These are phyloP conservation scores for Lichtheimia corymbifera DNA, from an alignment of 371 early-diverging fungal genomes.

Conservation along the genomic window DNA sequence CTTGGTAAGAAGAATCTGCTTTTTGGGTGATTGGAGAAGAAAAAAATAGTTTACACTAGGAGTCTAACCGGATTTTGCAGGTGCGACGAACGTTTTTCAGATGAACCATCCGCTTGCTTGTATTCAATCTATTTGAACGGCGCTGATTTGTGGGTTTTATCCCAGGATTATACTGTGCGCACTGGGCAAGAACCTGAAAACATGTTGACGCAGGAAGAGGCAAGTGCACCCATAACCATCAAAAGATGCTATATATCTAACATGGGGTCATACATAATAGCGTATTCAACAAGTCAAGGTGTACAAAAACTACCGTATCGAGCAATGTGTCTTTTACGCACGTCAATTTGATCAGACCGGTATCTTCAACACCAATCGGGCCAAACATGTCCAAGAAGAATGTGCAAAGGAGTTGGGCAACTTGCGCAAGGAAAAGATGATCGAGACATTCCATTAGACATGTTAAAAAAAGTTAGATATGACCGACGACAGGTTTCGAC, in stretches of 20 bases:
- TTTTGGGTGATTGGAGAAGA: not conserved
- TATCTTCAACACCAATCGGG: constrained; percentile 23
- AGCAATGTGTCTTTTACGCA: constrained; percentile 44
- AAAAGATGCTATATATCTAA: too few species aligned
- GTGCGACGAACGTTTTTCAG: constrained; percentile 50
- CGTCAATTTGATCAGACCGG: constrained; percentile 34
- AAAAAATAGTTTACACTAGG: too few species aligned
- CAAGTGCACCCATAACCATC: constrained; percentile 5
- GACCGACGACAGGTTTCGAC: constrained; percentile 5
- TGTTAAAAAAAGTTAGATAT: not conserved
- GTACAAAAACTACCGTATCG: constrained; percentile 37
- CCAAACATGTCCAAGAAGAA: constrained; percentile 37
- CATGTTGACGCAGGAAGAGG: constrained; percentile 26
- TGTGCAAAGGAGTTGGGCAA: constrained; percentile 35
- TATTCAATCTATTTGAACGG: constrained; percentile 39
- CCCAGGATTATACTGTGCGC: constrained; percentile 33
- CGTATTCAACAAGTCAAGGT: constrained; percentile 22
- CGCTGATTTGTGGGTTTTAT: constrained; percentile 40
- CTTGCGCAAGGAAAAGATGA: constrained; percentile 36
- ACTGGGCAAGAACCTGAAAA: constrained; percentile 31
- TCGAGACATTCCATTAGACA: constrained; percentile 8
- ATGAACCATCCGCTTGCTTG: constrained; percentile 36
- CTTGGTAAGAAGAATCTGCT: constrained; percentile 32
- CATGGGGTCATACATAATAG: constrained; percentile 10
- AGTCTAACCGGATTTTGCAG: constrained; percentile 9